Percentiles rank a stretch among this genome's conserved stretches.
phyloP scores from a whole-genome alignment of 2,329 filamentous ascomycete genomes.

The Tympanopsis confertula region DNA sequence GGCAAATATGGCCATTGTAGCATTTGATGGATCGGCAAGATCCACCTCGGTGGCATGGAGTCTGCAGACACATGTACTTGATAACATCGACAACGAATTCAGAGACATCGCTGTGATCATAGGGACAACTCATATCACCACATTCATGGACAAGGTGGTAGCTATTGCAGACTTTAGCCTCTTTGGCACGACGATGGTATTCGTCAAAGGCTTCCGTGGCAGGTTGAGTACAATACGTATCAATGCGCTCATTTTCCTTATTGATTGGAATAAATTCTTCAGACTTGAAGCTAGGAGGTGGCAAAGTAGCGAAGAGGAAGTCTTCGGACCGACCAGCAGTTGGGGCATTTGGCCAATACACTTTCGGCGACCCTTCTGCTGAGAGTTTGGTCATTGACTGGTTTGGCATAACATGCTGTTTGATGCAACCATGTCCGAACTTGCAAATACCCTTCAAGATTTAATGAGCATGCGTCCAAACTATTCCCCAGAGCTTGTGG shows the following conservation, averaged over 20 bases:
- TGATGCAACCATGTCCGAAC: not conserved
- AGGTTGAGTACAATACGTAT: not conserved
- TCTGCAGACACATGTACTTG: not conserved
- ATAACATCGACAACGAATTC: not conserved
- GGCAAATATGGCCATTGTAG: not conserved
- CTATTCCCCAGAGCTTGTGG: too few species aligned
- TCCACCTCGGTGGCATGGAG: not conserved
- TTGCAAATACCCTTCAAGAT: conserved; percentile 1
- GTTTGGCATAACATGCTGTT: not conserved
- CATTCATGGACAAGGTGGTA: not conserved
- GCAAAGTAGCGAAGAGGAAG: too few species aligned
- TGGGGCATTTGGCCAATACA: too few species aligned
- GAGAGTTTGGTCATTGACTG: not conserved
- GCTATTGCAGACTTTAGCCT: not conserved
- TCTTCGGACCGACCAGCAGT: too few species aligned
- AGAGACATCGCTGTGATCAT: not conserved
- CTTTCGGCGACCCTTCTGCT: too few species aligned
- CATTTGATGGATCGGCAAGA: not conserved
- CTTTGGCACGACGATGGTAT: not conserved
- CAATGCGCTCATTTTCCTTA: not conserved
- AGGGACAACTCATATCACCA: not conserved
- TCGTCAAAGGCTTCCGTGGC: not conserved
- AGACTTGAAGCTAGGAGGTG: too few species aligned
- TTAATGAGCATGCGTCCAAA: too few species aligned
- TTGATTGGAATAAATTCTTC: not conserved